These are phyloP conservation scores for Cystoderma amianthinum DNA, from an alignment of 768 basidiomycete species.

Conservation along the genomic window DNA sequence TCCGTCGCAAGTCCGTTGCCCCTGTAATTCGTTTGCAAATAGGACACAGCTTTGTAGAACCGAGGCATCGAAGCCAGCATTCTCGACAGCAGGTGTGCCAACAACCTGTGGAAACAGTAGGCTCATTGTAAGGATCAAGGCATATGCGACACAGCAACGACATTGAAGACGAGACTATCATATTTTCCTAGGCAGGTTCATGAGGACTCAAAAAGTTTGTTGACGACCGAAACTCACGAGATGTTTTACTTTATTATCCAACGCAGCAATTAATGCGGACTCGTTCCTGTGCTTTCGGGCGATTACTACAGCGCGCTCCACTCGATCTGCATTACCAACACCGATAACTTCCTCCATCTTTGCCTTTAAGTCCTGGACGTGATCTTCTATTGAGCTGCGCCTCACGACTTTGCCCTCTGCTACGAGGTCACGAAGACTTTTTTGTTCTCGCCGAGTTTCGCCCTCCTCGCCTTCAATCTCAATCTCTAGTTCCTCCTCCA, in stretches of 20 bases:
- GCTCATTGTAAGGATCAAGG: conserved; percentile 69
- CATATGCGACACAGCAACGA: conserved; percentile 68
- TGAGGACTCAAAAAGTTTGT: no score
- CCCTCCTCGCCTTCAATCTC: conserved; percentile 29
- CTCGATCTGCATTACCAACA: conserved; percentile 31
- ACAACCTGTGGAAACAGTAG: conserved; percentile 77
- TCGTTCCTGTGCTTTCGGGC: conserved; percentile 45
- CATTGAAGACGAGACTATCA: no score
- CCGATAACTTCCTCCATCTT: conserved; percentile 29
- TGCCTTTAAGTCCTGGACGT: conserved; percentile 10
- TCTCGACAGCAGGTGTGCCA: conserved; percentile 83
- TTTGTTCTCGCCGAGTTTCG: conserved; percentile 22
- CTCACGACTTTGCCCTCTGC: conserved; percentile 42
- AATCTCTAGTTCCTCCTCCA: conserved; percentile 35
- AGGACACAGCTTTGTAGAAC: conserved; percentile 76
- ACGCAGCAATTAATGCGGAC: conserved; percentile 39
- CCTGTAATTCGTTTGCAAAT: conserved; percentile 84
- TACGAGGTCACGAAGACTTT: conserved; percentile 45
- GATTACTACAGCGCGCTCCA: conserved; percentile 40
- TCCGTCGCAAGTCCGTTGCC: conserved; percentile 65
- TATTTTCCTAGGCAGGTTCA: no score
- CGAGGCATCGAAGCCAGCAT: conserved; percentile 82
- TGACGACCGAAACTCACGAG: conserved; percentile 38
- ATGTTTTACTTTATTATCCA: conserved; percentile 55
- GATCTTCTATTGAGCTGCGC: conserved; percentile 20